Conservation (phyloP, 768 basidiomycete genomes). For the Boletus fagicola region DNA sequence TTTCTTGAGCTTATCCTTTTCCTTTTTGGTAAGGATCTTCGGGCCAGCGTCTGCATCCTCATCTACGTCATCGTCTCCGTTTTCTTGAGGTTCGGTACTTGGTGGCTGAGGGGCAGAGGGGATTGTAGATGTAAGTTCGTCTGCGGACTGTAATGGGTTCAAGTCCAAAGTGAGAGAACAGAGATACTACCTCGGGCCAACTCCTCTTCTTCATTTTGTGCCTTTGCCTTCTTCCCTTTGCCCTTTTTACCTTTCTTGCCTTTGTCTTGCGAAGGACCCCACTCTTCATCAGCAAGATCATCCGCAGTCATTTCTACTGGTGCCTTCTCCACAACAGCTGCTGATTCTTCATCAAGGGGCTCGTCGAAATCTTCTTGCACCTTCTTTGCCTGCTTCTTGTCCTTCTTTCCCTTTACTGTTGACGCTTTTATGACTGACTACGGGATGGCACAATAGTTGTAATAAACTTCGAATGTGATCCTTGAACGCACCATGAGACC, state of each 20-base stretch:
- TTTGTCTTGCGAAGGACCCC: conserved; percentile 44
- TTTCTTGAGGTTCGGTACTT: conserved; percentile 34
- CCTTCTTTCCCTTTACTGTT: conserved; percentile 50
- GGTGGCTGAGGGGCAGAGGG: conserved; percentile 27
- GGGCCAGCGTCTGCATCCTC: conserved; percentile 53
- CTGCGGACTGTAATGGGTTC: conserved; percentile 10
- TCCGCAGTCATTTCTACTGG: conserved; percentile 62
- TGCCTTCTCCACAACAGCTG: conserved; percentile 34
- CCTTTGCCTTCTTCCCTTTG: conserved; percentile 22
- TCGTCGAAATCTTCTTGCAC: conserved; percentile 33
- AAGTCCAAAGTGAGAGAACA: not conserved
- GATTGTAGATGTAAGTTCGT: conserved; percentile 25
- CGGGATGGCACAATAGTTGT: not conserved
- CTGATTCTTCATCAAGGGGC: conserved; percentile 27
- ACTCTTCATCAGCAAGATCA: conserved; percentile 72
- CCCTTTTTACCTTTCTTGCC: conserved; percentile 24
- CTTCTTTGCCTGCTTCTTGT: conserved; percentile 50
- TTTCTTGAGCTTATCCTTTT: conserved; percentile 97
- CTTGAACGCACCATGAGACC: conserved; percentile 66
- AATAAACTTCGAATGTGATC: not conserved
- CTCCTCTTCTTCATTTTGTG: conserved; percentile 15
- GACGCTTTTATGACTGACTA: conserved; percentile 67
- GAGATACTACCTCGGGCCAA: conserved; percentile 9
- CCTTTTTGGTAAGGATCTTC: conserved; percentile 85
- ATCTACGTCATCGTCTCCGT: conserved; percentile 44